Conservation (phyloP, 2,329 filamentous ascomycete species). For the Tolypocladium sp. region DNA sequence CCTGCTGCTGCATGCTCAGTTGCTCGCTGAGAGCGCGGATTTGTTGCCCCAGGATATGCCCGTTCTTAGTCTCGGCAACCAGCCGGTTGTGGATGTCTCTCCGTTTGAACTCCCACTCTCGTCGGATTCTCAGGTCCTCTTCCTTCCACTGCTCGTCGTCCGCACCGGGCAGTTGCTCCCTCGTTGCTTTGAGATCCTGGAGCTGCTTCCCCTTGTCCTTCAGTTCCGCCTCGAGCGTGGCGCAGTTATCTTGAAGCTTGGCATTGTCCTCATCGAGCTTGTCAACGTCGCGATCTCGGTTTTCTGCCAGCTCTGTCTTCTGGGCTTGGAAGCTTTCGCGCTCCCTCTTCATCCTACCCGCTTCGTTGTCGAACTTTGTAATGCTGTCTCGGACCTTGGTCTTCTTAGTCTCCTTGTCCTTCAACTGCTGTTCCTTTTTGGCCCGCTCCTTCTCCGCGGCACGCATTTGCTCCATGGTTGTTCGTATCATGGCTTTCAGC, state of each 20-base stretch:
- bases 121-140: slow-evolving; percentile 39
- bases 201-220: slow-evolving; percentile 58
- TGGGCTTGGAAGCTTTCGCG: slow-evolving; percentile 45
- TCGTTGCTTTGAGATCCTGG: slow-evolving; percentile 63
- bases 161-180: slow-evolving; percentile 53
- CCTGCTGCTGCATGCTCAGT: slow-evolving; percentile 30
- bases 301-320: slow-evolving; percentile 38
- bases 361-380: slow-evolving; percentile 56
- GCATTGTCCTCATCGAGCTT: slow-evolving; percentile 46
- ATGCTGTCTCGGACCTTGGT: slow-evolving; percentile 63
- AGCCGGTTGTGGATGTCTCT: slow-evolving; percentile 43
- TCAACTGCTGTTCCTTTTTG: slow-evolving; percentile 65
- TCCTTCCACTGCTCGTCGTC: slow-evolving; percentile 49
- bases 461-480: slow-evolving; percentile 73
- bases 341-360: slow-evolving; percentile 49
- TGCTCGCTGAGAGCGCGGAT: slow-evolving; percentile 38
- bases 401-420: slow-evolving; percentile 60
- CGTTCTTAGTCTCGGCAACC: slow-evolving; percentile 36
- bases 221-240: slow-evolving; percentile 61
- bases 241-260: slow-evolving; percentile 54
- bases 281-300: slow-evolving; percentile 41
- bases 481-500: slow-evolving; percentile 70
- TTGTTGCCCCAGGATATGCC: slow-evolving; percentile 36
- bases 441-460: slow-evolving; percentile 68
- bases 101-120: slow-evolving; percentile 46